Evolutionary conservation across 306 rosid genomes (phyloP).

Genomic region (Cicer cuneatum): DNA sequence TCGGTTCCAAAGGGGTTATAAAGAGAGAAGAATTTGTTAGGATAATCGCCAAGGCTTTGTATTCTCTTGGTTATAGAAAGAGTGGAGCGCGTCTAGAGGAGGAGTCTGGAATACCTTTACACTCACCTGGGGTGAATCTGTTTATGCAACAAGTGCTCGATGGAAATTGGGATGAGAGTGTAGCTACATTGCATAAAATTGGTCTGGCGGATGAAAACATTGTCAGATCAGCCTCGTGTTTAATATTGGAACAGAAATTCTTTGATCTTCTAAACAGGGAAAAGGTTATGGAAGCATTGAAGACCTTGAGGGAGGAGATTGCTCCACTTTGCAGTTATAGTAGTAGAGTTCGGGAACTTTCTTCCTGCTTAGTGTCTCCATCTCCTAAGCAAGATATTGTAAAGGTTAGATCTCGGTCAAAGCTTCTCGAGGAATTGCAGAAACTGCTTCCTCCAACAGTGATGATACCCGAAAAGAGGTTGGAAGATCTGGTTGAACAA

Average conservation of each 20-base stretch:
- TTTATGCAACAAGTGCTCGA: slow-evolving; percentile 84
- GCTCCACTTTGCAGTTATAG: slow-evolving; percentile 66
- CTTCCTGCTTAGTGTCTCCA: slow-evolving; percentile 73
- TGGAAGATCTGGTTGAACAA: slow-evolving; percentile 93
- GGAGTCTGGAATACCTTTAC: slow-evolving; percentile 90
- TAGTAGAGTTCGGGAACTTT: slow-evolving; percentile 78
- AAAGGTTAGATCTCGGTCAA: slow-evolving; percentile 67
- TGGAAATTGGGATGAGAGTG: slow-evolving; percentile 87
- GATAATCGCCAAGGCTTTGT: slow-evolving; percentile 87
- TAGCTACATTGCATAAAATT: slow-evolving; percentile 70
- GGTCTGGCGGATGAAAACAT: slow-evolving; percentile 67
- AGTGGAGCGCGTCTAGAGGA: slow-evolving; percentile 88
- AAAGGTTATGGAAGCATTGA: slow-evolving; percentile 80
- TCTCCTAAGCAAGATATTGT: slow-evolving; percentile 52
- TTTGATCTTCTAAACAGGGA: slow-evolving; percentile 76
- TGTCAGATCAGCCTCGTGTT: slow-evolving; percentile 71
- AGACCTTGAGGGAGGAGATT: slow-evolving; percentile 84
- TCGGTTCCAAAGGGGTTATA: slow-evolving; percentile 90
- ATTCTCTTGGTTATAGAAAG: slow-evolving; percentile 87
- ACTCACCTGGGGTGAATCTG: slow-evolving; percentile 67
- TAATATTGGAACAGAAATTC: slow-evolving; percentile 89
- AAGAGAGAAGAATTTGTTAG: slow-evolving; percentile 91
- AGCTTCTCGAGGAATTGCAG: slow-evolving; percentile 85
- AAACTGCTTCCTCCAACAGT: slow-evolving; percentile 87
- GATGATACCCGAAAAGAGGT: slow-evolving; percentile 91